These are phyloP conservation scores for Umbellularia californica DNA, from an alignment of 164 flowering plant genomes.

Conservation along the genomic window DNA sequence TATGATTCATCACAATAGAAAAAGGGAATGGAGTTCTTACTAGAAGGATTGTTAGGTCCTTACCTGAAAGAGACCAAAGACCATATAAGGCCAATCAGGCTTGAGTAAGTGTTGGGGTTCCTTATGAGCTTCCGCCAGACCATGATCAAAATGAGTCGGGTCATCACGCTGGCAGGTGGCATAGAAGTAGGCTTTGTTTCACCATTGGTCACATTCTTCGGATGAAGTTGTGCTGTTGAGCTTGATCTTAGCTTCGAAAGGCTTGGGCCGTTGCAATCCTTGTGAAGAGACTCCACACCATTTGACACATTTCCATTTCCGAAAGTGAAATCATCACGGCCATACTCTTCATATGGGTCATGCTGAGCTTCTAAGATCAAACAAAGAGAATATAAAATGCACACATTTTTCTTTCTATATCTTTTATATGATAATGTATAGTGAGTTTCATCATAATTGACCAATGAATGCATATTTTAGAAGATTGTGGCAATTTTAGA, in stretches of 20 bases:
- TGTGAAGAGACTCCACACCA: constrained; percentile 24
- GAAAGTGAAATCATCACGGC: constrained; percentile 74
- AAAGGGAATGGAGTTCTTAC: background rate
- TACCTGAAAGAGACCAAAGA: constrained; percentile 86
- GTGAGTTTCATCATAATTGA: no score
- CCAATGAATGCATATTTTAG: no score
- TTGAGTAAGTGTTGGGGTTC: constrained; percentile 96
- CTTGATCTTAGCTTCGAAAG: constrained; percentile 74
- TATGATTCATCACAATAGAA: background rate
- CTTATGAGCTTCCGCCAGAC: constrained; percentile 94
- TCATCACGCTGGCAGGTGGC: constrained; percentile 98
- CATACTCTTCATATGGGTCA: constrained; percentile 39
- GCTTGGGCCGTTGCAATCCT: constrained; percentile 39
- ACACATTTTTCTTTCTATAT: no score
- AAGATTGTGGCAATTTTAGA: no score
- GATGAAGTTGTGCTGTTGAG: constrained; percentile 73
- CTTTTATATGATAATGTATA: no score
- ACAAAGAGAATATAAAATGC: background rate
- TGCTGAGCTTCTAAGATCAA: background rate
- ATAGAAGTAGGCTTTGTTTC: constrained; percentile 42
- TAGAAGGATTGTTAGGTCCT: constrained; percentile 9
- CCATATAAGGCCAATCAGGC: constrained; percentile 88
- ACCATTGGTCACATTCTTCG: constrained; percentile 33
- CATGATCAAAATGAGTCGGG: constrained; percentile 88
- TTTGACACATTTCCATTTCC: constrained; percentile 40